Percentiles rank a stretch among this genome's conserved stretches.
Evolutionary conservation across 441 rosid genomes (phyloP).

Genomic region (Monsonia emarginata): DNA sequence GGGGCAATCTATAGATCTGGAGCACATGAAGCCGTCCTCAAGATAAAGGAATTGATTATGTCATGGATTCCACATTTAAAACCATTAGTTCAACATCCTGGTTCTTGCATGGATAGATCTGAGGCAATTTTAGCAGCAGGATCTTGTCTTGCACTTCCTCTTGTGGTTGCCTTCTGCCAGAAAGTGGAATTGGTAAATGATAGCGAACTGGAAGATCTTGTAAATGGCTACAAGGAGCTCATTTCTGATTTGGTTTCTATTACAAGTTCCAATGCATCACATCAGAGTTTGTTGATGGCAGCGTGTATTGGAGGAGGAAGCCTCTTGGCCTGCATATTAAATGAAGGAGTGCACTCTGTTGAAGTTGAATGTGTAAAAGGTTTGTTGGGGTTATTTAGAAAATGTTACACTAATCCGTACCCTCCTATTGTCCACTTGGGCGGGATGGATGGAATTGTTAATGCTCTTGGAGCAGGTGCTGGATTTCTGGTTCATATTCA

Average conservation of each 20-base stretch:
- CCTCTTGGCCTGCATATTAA: slow-evolving; percentile 53
- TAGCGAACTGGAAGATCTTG: slow-evolving; percentile 45
- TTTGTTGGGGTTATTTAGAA: slow-evolving; percentile 55
- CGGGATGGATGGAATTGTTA: slow-evolving; percentile 85
- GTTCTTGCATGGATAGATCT: slow-evolving; percentile 30
- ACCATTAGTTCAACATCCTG: slow-evolving; percentile 28
- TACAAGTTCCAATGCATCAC: slow-evolving; percentile 48
- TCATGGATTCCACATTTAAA: slow-evolving; percentile 66
- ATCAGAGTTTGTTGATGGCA: slow-evolving; percentile 66
- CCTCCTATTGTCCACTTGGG: slow-evolving; percentile 59
- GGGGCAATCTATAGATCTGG: slow-evolving; percentile 72
- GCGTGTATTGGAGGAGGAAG: slow-evolving; percentile 76
- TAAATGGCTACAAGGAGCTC: slow-evolving; percentile 47
- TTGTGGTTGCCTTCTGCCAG: slow-evolving; percentile 64
- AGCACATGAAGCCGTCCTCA: slow-evolving; percentile 47
- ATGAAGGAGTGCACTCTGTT: slow-evolving; percentile 66
- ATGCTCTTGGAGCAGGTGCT: slow-evolving; percentile 72
- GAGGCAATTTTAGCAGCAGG: slow-evolving; percentile 55
- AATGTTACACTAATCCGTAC: slow-evolving; percentile 55
- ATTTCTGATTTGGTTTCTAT: slow-evolving; percentile 58
- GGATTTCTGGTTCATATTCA: slow-evolving; percentile 49
- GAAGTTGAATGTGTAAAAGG: slow-evolving; percentile 39
- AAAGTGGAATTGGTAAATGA: slow-evolving; percentile 63
- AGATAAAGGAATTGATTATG: slow-evolving; percentile 55
- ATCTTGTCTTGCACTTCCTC: slow-evolving; percentile 71